A percentile compares a stretch with the other conserved stretches of the same genome.
Evolutionary conservation across 2,329 filamentous ascomycete genomes (phyloP).

Genomic region (Aureobasidium sp.): DNA sequence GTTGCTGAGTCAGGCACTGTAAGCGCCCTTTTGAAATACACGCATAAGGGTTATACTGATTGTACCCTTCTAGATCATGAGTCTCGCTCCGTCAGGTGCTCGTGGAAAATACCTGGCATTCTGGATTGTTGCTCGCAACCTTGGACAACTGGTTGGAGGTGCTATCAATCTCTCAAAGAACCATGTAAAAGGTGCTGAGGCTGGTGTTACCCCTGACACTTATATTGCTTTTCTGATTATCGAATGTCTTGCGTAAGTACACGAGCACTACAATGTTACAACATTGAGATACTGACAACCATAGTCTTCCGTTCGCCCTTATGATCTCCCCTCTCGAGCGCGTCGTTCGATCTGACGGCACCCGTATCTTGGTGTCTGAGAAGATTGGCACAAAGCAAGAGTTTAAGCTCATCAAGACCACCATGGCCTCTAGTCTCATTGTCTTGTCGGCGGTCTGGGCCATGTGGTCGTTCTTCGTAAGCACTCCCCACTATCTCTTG

Average conservation of each 20-base stretch:
- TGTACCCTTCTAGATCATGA: neutral
- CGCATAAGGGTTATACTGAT: no score
- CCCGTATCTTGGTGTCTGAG: conserved; percentile 11
- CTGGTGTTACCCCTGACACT: conserved; percentile 33
- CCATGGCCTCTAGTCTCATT: conserved; percentile 5
- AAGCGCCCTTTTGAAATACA: no score
- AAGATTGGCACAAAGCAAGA: conserved; percentile 9
- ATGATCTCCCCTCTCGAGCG: conserved; percentile 41
- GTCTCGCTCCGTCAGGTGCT: conserved; percentile 5
- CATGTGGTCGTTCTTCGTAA: conserved; percentile 11
- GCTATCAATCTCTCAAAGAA: conserved; percentile 15
- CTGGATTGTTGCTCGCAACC: conserved; percentile 14
- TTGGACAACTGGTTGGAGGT: conserved; percentile 12
- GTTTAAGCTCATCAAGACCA: conserved; percentile 13
- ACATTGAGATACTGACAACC: neutral
- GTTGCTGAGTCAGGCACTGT: neutral
- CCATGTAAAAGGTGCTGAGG: conserved; percentile 4
- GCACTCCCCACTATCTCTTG: neutral
- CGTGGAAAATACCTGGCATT: conserved; percentile 14
- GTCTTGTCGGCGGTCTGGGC: neutral
- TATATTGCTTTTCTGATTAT: conserved; percentile 44
- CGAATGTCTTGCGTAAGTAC: conserved; percentile 34
- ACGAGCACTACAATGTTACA: neutral
- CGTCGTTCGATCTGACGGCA: conserved; percentile 40
- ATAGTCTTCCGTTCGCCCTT: conserved; percentile 37